Conservation (phyloP, 2,329 filamentous ascomycete genomes). For the Xylariaceae sp. region DNA sequence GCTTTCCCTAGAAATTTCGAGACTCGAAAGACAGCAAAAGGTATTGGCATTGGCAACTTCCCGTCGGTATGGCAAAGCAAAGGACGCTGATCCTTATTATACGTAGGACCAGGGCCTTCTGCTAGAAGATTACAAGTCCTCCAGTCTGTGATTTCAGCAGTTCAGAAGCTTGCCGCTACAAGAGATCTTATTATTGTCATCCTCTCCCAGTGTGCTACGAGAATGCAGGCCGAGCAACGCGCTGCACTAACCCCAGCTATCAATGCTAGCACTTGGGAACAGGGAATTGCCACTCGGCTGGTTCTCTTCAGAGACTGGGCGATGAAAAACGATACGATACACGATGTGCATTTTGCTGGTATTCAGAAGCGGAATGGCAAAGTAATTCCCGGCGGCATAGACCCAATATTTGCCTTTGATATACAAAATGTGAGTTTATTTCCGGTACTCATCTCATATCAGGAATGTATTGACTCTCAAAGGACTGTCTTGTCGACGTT, state of each 20-base stretch:
- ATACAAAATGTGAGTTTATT: constrained; percentile 47
- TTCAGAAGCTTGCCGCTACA: constrained; percentile 76
- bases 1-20: constrained; percentile 69
- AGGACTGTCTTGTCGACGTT: constrained; percentile 49
- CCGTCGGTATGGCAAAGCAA: neutral
- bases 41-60: constrained; percentile 40
- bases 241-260: constrained; percentile 77
- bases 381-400: constrained; percentile 42
- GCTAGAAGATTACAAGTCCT: constrained; percentile 55
- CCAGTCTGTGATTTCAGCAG: constrained; percentile 66
- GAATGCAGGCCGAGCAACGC: constrained; percentile 66
- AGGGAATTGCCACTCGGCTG: constrained; percentile 71
- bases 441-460: constrained; percentile 7
- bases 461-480: constrained; percentile 16
- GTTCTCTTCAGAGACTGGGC: constrained; percentile 80
- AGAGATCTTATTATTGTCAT: constrained; percentile 74
- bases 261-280: constrained; percentile 78
- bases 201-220: constrained; percentile 81
- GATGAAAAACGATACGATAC: constrained; percentile 49
- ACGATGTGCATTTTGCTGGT: constrained; percentile 61
- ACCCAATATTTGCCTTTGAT: constrained; percentile 52
- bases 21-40: constrained; percentile 41
- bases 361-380: constrained; percentile 67
- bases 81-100: constrained; percentile 4
- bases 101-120: constrained; percentile 36